A percentile compares a stretch with the other conserved stretches of the same genome.
phyloP scores from a whole-genome alignment of 768 basidiomycete genomes.

The Lactarius hatsudake region DNA sequence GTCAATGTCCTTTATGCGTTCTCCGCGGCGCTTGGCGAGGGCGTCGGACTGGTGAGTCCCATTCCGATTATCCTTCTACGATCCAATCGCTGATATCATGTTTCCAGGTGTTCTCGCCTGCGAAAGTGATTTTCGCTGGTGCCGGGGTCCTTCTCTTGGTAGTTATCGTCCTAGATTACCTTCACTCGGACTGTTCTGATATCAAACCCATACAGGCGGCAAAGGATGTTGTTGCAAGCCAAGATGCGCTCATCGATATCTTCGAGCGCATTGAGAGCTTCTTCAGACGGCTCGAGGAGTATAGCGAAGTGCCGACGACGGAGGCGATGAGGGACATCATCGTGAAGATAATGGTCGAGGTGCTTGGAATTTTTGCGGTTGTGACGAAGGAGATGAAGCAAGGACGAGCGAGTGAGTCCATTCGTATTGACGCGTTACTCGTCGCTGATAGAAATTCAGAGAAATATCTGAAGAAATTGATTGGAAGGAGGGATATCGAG shows the following conservation, averaged over 20 bases:
- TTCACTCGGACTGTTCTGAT: neutral
- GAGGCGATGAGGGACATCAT: neutral
- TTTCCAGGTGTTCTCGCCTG: neutral
- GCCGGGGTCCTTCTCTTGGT: neutral
- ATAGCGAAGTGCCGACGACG: neutral
- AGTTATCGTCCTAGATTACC: neutral
- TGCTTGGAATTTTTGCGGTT: neutral
- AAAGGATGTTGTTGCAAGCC: neutral
- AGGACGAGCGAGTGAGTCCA: neutral
- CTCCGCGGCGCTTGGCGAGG: too few relatives aligned
- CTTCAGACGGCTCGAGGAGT: neutral
- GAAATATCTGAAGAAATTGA: neutral
- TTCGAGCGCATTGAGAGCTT: neutral
- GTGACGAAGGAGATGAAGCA: neutral
- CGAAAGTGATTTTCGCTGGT: neutral
- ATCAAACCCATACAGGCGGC: neutral
- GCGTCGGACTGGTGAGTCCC: too few relatives aligned
- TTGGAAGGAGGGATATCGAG: neutral
- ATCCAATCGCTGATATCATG: neutral
- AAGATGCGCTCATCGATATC: neutral
- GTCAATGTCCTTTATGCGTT: too few relatives aligned
- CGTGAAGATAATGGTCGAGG: constrained; percentile 1
- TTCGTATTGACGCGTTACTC: neutral
- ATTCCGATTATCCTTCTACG: neutral
- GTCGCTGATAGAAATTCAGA: neutral